Base-by-base conservation (phyloP, 495 filamentous ascomycete genomes). In the Hypoxylon crocopeplum region DNA sequence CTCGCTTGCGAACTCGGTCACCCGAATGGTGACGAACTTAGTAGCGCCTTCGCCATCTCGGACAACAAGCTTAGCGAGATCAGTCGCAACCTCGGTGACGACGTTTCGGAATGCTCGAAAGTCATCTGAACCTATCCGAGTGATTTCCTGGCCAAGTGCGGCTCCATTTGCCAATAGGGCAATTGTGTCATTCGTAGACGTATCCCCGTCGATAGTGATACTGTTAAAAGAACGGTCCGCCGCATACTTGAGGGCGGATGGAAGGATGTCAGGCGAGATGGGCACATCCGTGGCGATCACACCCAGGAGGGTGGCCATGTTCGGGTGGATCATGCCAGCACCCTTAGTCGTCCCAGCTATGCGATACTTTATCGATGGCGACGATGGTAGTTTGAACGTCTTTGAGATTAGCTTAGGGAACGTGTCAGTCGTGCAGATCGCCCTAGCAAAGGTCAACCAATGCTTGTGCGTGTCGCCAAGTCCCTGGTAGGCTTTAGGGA, bases 271-370 rank as follows among this genome's bases (percentile, higher is more conserved):
- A 7, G 90, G 79, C 6, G 84, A 81, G 67, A 98, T 86, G 11
- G 92, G 88, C 0, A 88, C 95, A 65, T 99, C 94, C 21, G 94
- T 99, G 69, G 91, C 93, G 67, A 98, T 84, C 48, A 98, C 90
- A 40, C 90, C 93, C 22, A 99, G 85, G 32, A 99, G 83, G 0
- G 94, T 99, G 36, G 92, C 94, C 93, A 98, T 97, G 78, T 99
- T 97, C 16, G 94, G 94, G 74, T 97, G 93, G 70, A 99, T 99
- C 94, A 99, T 99, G 65, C 94, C 94, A 11, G 94, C 95, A 38
- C 94, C 94, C 76, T 99, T 99, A 56, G 95, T 96, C 85, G 96
- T 97, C 41, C 94, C 94, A 20, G 89, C 92, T 20, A 99, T 88
- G 63, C 82, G 79, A 77, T 97, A 99, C 69, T 83, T 81, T 33